A percentile compares a stretch with the other conserved stretches of the same genome.
Conservation (phyloP, 768 basidiomycete genomes). For the Fomitopsis serialis region DNA sequence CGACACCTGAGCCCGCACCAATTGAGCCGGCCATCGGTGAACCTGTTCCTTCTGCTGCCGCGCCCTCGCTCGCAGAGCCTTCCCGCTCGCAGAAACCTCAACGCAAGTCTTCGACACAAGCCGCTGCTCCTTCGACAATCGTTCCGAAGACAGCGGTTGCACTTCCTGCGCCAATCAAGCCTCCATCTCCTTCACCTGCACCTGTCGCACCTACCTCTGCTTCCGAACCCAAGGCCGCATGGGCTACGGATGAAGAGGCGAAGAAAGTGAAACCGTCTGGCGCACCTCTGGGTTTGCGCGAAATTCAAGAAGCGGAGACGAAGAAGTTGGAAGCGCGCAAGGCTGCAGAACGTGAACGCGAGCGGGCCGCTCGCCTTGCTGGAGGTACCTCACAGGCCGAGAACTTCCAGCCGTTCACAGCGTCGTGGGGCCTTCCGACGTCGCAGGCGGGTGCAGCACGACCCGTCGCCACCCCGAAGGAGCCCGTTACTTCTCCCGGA, state of each 20-base stretch:
- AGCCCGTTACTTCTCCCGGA: slow-evolving; percentile 30
- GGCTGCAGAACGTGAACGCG: slow-evolving; percentile 65
- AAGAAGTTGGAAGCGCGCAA: slow-evolving; percentile 77
- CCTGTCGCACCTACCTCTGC: neutral
- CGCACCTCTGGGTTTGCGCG: slow-evolving; percentile 67
- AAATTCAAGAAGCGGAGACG: slow-evolving; percentile 92
- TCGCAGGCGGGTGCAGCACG: slow-evolving; percentile 66
- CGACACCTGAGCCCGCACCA: neutral
- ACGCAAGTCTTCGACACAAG: slow-evolving; percentile 6
- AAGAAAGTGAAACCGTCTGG: slow-evolving; percentile 45
- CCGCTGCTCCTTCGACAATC: neutral
- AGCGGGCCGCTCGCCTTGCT: slow-evolving; percentile 48
- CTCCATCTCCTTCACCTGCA: slow-evolving; percentile 7
- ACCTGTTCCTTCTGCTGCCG: slow-evolving; percentile 2
- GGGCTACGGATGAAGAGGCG: slow-evolving; percentile 66
- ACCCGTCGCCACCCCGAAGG: slow-evolving; percentile 34
- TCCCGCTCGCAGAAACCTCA: slow-evolving; percentile 10
- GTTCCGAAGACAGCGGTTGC: neutral
- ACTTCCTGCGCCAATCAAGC: slow-evolving; percentile 1
- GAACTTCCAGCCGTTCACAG: slow-evolving; percentile 55
- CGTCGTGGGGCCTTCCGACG: slow-evolving; percentile 83
- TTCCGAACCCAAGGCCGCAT: slow-evolving; percentile 44
- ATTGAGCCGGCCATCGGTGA: slow-evolving; percentile 8
- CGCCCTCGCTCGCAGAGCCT: slow-evolving; percentile 1
- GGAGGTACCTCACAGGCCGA: slow-evolving; percentile 37